Evolutionary conservation across 371 early-diverging fungal genomes (phyloP).

Genomic region (Mortierella sp.): DNA sequence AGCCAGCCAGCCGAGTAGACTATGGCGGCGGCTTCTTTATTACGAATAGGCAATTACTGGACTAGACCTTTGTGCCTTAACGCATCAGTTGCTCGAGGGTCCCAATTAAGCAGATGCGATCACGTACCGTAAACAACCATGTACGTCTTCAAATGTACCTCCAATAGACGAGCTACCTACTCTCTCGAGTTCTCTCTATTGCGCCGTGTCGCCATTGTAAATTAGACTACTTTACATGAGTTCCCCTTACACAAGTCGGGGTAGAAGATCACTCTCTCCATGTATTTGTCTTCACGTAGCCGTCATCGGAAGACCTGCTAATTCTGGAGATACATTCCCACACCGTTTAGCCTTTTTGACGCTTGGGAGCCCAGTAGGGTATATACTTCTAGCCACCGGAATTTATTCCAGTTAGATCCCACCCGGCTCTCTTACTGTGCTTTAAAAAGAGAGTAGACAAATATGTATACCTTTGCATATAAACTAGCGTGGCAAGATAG

Average conservation of each 20-base stretch:
- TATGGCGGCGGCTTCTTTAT: background rate
- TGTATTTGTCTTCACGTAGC: too few species aligned
- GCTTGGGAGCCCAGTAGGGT: slow-evolving; percentile 3
- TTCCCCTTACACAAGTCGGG: background rate
- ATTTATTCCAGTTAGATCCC: background rate
- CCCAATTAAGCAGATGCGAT: background rate
- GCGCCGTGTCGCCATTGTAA: background rate
- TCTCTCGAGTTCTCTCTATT: background rate
- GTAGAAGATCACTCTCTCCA: background rate
- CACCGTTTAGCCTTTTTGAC: slow-evolving; percentile 3
- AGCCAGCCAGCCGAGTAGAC: too few species aligned
- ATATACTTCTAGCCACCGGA: too few species aligned
- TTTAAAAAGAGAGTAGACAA: background rate
- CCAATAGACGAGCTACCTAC: background rate
- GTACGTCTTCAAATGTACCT: background rate
- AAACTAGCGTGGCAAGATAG: background rate
- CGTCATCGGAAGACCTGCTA: background rate
- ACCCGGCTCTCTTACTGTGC: background rate
- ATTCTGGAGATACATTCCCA: background rate
- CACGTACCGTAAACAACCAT: background rate
- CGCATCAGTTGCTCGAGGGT: background rate
- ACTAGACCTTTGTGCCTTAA: background rate
- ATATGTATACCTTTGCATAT: background rate
- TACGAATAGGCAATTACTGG: too few species aligned
- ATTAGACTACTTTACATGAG: too few species aligned